These are phyloP conservation scores for Staphylotrichum tortipilum DNA, from an alignment of 495 filamentous ascomycete species.

Conservation along the genomic window DNA sequence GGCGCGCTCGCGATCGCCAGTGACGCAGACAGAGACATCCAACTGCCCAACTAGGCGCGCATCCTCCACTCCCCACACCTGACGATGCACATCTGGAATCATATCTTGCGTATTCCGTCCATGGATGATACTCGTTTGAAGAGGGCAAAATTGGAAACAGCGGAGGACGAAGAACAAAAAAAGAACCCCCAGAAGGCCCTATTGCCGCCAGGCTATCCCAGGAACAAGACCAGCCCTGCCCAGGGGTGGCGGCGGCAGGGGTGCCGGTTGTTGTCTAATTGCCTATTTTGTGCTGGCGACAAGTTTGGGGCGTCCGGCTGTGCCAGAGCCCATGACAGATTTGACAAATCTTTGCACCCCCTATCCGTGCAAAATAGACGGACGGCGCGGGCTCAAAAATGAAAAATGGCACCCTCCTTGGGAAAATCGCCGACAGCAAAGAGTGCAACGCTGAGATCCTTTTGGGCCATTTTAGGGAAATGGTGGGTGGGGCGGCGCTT, in stretches of 20 bases:
- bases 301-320: neutral
- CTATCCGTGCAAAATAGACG: too few species aligned
- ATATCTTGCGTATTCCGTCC: too few species aligned
- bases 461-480: neutral
- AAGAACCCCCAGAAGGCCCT: too few species aligned
- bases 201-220: too few species aligned
- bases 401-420: neutral
- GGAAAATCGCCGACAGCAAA: slow-evolving; percentile 1
- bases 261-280: neutral
- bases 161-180: too few species aligned
- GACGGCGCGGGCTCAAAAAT: neutral
- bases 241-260: neutral
- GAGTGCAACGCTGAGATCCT: neutral
- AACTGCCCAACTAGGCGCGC: too few species aligned
- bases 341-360: neutral
- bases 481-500: neutral
- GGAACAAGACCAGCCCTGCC: neutral
- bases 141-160: too few species aligned
- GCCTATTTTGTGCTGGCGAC: neutral
- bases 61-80: too few species aligned
- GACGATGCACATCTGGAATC: too few species aligned
- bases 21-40: too few species aligned
- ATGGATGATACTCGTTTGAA: too few species aligned
- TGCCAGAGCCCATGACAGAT: neutral
- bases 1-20: too few species aligned